Evolutionary conservation across 1,284 basidiomycete genomes (phyloP), one percentile per base, ranked within the genome.

Genomic region (Leccinum angustisporum): DNA sequence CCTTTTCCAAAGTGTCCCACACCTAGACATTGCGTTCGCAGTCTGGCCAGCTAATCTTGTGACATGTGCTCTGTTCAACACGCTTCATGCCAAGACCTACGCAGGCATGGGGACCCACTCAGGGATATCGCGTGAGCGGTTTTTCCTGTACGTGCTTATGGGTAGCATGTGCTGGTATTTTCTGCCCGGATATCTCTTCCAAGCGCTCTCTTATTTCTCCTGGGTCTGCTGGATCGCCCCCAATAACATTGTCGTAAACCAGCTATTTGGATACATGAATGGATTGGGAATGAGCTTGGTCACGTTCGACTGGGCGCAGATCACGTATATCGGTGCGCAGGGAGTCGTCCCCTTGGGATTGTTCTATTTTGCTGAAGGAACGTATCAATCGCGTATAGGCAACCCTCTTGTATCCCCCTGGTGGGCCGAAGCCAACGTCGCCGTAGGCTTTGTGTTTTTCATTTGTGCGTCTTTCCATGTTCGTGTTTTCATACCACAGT

Each of bases 11-110:
- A 25, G 14, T 2, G 30, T 53, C 27, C 14, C 48, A 53, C 27
- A 40, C 36, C 13, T 7, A 51, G 25, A 40, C 48, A 48, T 53
- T 64, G 27, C 27, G 14, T 11, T 16, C 60, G 25, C 56, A 85
- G 83, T 97, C 67, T 97, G 95, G 95, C 95, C 95, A 0, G 80
- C 83, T 34, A 91, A 91, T 61, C 82, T 97, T 6, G 92, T 95
- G 21, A 83, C 81, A 7, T 91, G 92, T 63, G 91, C 93, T 4
- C 83, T 94, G 25, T 90, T 97, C 79, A 90, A 90, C 73, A 90
- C 88, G 1, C 79, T 90, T 3, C 88, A 90, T 72, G 78, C 83
- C 0, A 81, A 84, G 65, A 75, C 79, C 34, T 90, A 89, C 68
- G 77, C 83, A 21, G 87, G 87, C 66, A 79, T 86, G 9, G 86